Evolutionary conservation across 106 monocot genomes (phyloP), one percentile per base, ranked within the genome.

Genomic region (Alisma plantagoaquatica): DNA sequence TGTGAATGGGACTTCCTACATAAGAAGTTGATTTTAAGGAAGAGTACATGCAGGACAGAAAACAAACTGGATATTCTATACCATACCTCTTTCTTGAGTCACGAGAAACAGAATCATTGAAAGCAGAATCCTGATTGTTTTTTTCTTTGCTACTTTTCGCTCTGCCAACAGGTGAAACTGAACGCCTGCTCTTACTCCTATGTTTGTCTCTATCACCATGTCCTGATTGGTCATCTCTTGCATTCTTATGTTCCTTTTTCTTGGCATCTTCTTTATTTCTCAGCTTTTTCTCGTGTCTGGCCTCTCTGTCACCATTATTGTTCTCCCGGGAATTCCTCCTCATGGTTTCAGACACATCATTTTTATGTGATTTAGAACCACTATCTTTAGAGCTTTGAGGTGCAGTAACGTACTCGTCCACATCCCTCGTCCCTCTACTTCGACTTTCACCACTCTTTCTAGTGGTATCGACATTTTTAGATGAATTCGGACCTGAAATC

Each of bases 1-100:
- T 21, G 27, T 23, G 81, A 74, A 62, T 77, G 70, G 41, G 69
- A 43, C 49, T 73, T 86, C 70, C 86, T 86, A 45, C 10, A 69
- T n/a, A n/a, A n/a, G n/a, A n/a, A n/a, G n/a, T n/a, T n/a, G n/a
- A n/a, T n/a, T n/a, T 16, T 46, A 59, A 15, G 59, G 0, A 26
- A 41, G 1, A 12, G 0, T 51, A 62, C 4, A 51, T 62, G 27
- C 23, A 50, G 69, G 16, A 62, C 41, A 18, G 31, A 10, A n/a
- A 33, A 49, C 16, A 48, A 3, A 14, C 17, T 24, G 25, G 33
- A 56, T 5, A n/a, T n/a, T n/a, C n/a, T n/a, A n/a, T n/a, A n/a
- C n/a, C n/a, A n/a, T 46, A 60, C 60, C 60, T 46, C 20, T 29
- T 60, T 60, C 19, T 60, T 29, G 46, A 45, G 47, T 26, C 47